Evolutionary conservation across 495 filamentous ascomycete species (phyloP), one percentile per base, ranked within the genome.

Genomic region (Xylaria cubensis): DNA sequence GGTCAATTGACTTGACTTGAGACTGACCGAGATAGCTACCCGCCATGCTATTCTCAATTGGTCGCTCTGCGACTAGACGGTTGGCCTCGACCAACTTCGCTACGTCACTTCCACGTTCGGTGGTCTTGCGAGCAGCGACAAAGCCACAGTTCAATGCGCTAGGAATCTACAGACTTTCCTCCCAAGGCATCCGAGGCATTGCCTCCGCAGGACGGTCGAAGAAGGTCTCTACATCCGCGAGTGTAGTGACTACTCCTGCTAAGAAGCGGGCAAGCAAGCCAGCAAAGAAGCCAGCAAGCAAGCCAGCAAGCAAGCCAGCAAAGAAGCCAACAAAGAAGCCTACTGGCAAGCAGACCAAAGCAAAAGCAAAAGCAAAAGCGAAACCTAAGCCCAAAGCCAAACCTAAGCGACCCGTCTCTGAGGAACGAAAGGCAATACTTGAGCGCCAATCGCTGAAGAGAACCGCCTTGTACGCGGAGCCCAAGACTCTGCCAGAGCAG

Each of bases 41-140:
- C 58, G 74, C n/a, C 59, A 84, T 84, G 82, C 70, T 84, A 42
- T 80, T 76, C 68, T 76, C 73, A 32, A 76, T 83, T 26, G 80
- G 78, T 64, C 80, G 81, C 71, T 73, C 75, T 56, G 76, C 82
- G 5, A 72, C 79, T 34, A 67, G 73, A 67, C 76, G 80, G 13
- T 63, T 79, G 58, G 74, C 72, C 59, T 75, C 76, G 46, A 62
- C 74, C 34, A 26, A 70, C 61, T 5, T 70, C n/a, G 64, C 72
- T 50, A 69, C 74, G 51, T 72, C 73, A 67, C 67, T 59, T 36
- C 56, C 29, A 61, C 73, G 69, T 64, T 69, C 69, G 50, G 72
- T 55, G n/a, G 63, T 61, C 59, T 70, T 69, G 51, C 69, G 75
- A 53, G 50, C 75, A 19, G 66, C 69, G 21, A 67, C 70, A 8